Evolutionary conservation across 2,329 filamentous ascomycete species (phyloP), one percentile per base, ranked within the genome.

Genomic region (Fonsecaea erecta): DNA sequence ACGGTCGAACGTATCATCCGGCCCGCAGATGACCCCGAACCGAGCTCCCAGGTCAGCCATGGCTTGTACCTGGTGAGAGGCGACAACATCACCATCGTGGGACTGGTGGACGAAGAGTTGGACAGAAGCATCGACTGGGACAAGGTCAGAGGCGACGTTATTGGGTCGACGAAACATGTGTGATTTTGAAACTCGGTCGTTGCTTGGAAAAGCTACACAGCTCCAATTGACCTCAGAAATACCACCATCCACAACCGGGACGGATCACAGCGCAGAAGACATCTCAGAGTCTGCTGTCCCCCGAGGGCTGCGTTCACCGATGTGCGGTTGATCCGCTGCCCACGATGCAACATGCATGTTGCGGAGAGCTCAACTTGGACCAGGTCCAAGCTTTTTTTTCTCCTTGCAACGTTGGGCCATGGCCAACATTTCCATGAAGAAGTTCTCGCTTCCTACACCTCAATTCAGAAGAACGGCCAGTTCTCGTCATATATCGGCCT

Each of bases 41-140:
- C 89, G 0, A 96, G 90, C 51, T 86, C 88, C 64, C 88, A 95
- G 75, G 88, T 95, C 18, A 88, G 90, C 3, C 87, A 97, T 68
- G 95, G 95, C 1, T 80, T 98, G 5, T 98, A 97, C 77, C 85
- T 99, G 64, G 91, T 99, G 63, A 86, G 95, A 66, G 95, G 95
- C 59, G 95, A 99, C 77, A 97, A 96, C 74, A 94, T 99, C 54
- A 93, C 93, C 68, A 84, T 96, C 16, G 91, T 95, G 64, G 95
- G 95, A 1, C 82, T 96, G 63, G 89, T 99, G 34, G 93, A 99
- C 77, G 93, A 97, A 78, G 85, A 90, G 72, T 82, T 98, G 65
- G 95, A 99, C 79, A 85, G 84, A 43, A 93, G 90, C 73, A 98
- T 99, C 75, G 89, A 97, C 80, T 99, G 95, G 95, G 84, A 85